Percentiles rank a stretch among this genome's conserved stretches.
Conservation (phyloP, 2,329 filamentous ascomycete genomes). For the Ophiostoma himal-ulmi region DNA sequence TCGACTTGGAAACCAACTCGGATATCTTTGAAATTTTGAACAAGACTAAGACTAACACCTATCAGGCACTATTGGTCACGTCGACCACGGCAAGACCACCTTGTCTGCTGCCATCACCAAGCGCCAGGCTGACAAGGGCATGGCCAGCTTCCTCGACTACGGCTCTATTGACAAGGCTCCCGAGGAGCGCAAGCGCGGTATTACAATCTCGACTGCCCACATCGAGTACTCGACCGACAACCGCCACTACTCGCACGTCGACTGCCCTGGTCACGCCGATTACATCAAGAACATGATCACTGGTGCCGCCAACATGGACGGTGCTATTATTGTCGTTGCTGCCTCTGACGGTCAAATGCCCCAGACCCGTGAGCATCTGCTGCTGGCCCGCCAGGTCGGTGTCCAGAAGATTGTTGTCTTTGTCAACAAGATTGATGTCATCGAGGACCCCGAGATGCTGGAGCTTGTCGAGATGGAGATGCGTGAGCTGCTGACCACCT, state of each 20-base stretch:
- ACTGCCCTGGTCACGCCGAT: slow-evolving; percentile 99
- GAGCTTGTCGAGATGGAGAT: slow-evolving; percentile 99
- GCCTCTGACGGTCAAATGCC: slow-evolving; percentile 99
- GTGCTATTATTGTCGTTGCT: slow-evolving; percentile 96
- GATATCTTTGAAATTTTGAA: background rate
- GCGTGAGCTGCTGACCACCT: slow-evolving; percentile 87
- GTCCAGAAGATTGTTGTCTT: slow-evolving; percentile 98
- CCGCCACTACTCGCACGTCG: slow-evolving; percentile 98
- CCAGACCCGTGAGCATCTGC: slow-evolving; percentile 95
- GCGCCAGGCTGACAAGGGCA: slow-evolving; percentile 88
- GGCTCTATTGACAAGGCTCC: slow-evolving; percentile 97
- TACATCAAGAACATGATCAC: slow-evolving; percentile 99
- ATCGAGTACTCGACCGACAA: slow-evolving; percentile 95
- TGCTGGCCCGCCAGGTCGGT: slow-evolving; percentile 96
- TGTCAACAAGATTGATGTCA: slow-evolving; percentile 98
- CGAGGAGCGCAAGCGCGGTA: slow-evolving; percentile 99
- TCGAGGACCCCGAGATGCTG: slow-evolving; percentile 98
- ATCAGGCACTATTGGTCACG: slow-evolving; percentile 86
- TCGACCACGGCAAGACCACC: slow-evolving; percentile 99
- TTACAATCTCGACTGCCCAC: slow-evolving; percentile 97
- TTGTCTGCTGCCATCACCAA: slow-evolving; percentile 98
- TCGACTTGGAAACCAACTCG: background rate
- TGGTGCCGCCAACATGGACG: slow-evolving; percentile 98
- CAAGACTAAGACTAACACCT: background rate
- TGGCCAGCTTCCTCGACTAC: slow-evolving; percentile 94